Base-by-base conservation (phyloP, 257 asterid species). In the Hygrophila difformis region DNA sequence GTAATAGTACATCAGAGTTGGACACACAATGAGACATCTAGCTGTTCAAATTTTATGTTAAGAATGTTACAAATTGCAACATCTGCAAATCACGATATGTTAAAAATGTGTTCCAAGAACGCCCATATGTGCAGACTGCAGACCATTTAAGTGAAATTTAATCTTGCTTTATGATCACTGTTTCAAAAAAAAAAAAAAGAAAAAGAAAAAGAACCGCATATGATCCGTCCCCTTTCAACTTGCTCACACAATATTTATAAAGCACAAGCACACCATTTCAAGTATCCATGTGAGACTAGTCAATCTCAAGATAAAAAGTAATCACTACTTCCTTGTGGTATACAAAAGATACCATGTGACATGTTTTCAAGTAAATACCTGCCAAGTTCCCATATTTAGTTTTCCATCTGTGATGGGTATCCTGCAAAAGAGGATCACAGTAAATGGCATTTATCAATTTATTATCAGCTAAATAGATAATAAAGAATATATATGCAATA, bases 311-410 rank as follows among this genome's bases (percentile, higher is more conserved):
- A n/a, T n/a, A n/a, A n/a, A n/a, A n/a, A n/a, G n/a, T n/a, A n/a
- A n/a, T n/a, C n/a, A 3, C 37, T 33, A 5, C 12, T 12, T 12
- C 37, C 12, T 5, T 33, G 37, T 9, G 37, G 37, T 33, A 2
- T 33, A 2, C 12, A 6, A 33, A 5, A 33, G 37, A 33, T 9
- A 5, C 8, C 10, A 9, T 9, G 37, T 2, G 10, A 12, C 37
- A 33, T 9, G 12, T 33, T 33, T 5, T 33, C 10, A 3, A 33
- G 37, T 33, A 33, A 39, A 19, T 69, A 88, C 97, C 95, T 85
- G 98, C 98, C 98, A 91, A 65, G 98, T 82, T 63, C 98, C 98
- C 82, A 91, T 68, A 75, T 79, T 86, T 34, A 91, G 79, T 53
- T 68, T 80, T 63, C 96, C 95, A 51, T 80, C 72, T 3, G 98